Conservation (phyloP, 345 rosid genomes). For the Luvunga scandens region DNA sequence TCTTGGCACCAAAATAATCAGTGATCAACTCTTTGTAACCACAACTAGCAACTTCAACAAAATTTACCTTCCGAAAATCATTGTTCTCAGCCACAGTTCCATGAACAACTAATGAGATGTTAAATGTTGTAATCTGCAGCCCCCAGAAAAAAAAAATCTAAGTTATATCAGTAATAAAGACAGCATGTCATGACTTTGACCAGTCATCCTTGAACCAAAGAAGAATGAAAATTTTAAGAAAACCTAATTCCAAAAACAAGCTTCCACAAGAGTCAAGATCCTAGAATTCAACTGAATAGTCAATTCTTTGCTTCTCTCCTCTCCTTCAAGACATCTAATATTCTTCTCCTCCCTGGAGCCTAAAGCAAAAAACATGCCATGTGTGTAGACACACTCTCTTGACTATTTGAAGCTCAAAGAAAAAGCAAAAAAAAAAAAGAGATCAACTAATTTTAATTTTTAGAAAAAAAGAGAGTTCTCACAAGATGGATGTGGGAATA, state of each 20-base stretch:
- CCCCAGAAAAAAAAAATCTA: constrained; percentile 20
- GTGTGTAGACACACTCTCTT: background rate
- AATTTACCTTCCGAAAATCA: constrained; percentile 52
- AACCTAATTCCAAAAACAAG: background rate
- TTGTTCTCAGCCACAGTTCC: constrained; percentile 63
- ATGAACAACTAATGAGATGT: constrained; percentile 66
- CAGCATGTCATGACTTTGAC: background rate
- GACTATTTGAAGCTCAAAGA: background rate
- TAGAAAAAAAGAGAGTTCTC: background rate
- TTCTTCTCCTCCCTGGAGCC: background rate
- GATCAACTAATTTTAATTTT: background rate
- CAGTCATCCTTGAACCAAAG: background rate
- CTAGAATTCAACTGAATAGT: background rate
- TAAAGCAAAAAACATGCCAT: background rate
- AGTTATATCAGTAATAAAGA: background rate
- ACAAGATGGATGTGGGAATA: background rate
- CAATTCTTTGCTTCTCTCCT: background rate
- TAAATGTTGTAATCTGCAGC: constrained; percentile 63
- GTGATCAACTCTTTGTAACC: background rate
- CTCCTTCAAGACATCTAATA: background rate
- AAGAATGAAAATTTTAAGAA: background rate
- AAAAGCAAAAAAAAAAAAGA: no score
- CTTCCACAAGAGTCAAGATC: background rate
- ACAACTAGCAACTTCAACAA: background rate
- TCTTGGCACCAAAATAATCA: background rate